phyloP scores from a whole-genome alignment of 2,329 filamentous ascomycete species.

The Parafenestella ontariensis region DNA sequence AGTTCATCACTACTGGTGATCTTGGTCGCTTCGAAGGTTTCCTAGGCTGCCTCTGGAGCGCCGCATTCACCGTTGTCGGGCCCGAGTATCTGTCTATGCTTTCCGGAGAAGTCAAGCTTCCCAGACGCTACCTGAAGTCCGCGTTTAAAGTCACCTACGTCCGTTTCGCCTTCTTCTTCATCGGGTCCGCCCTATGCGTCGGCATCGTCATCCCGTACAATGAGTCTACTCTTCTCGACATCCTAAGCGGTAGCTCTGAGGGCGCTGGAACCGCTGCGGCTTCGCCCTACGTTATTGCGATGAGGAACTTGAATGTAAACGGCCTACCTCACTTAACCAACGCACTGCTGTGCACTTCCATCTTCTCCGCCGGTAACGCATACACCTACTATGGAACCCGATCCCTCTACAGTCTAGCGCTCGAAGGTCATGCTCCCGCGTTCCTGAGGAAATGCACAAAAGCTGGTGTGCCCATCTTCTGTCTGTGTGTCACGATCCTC shows the following conservation, averaged over 20 bases:
- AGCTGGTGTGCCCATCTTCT: slow-evolving; percentile 73
- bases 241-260: slow-evolving; percentile 23
- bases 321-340: slow-evolving; percentile 65
- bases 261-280: slow-evolving; percentile 57
- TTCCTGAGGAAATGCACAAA: slow-evolving; percentile 65
- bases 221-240: slow-evolving; percentile 72
- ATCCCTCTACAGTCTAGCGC: slow-evolving; percentile 57
- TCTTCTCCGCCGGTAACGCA: slow-evolving; percentile 63
- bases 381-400: slow-evolving; percentile 61
- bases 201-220: slow-evolving; percentile 65
- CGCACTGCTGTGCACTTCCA: slow-evolving; percentile 58
- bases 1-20: slow-evolving; percentile 30
- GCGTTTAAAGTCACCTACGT: slow-evolving; percentile 53
- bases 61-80: slow-evolving; percentile 52
- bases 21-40: slow-evolving; percentile 40
- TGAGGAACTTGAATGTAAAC: slow-evolving; percentile 55
- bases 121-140: slow-evolving; percentile 48
- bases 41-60: slow-evolving; percentile 39
- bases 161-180: slow-evolving; percentile 53
- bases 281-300: slow-evolving; percentile 67
- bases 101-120: slow-evolving; percentile 52
- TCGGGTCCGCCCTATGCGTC: slow-evolving; percentile 49
- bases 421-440: slow-evolving; percentile 58
- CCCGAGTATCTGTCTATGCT: slow-evolving; percentile 56
- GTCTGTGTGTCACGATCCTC: slow-evolving; percentile 68